Conservation (phyloP, 768 basidiomycete genomes). For the Phanerochaete sordida region DNA sequence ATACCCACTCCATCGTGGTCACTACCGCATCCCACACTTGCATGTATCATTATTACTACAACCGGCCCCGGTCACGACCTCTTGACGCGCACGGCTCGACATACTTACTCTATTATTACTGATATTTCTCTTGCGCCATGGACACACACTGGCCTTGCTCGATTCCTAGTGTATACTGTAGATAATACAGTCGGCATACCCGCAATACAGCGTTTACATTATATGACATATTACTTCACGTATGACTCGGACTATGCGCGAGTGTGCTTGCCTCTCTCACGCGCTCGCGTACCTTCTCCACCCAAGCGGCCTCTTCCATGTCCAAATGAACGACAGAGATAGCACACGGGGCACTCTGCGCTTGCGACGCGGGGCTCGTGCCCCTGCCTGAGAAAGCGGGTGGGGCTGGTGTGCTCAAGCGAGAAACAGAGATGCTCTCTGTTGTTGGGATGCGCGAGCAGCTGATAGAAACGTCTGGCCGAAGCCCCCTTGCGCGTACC, state of each 20-base stretch:
- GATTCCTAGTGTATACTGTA: neutral
- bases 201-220: neutral
- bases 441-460: neutral
- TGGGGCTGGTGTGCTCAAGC: neutral
- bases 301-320: neutral
- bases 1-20: slow-evolving; percentile 8
- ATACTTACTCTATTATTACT: slow-evolving; percentile 6
- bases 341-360: neutral
- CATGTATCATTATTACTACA: slow-evolving; percentile 3
- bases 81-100: neutral
- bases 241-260: neutral
- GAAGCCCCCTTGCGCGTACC: neutral
- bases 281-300: neutral
- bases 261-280: neutral
- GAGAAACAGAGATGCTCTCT: neutral
- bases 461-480: neutral
- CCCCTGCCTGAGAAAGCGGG: neutral
- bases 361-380: neutral
- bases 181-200: neutral
- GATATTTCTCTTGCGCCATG: neutral
- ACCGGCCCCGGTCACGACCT: neutral
- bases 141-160: neutral
- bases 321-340: neutral
- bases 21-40: slow-evolving; percentile 3
- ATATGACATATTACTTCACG: neutral